Evolutionary conservation across 768 basidiomycete genomes (phyloP).

Genomic region (Pleurotus eryngii): DNA sequence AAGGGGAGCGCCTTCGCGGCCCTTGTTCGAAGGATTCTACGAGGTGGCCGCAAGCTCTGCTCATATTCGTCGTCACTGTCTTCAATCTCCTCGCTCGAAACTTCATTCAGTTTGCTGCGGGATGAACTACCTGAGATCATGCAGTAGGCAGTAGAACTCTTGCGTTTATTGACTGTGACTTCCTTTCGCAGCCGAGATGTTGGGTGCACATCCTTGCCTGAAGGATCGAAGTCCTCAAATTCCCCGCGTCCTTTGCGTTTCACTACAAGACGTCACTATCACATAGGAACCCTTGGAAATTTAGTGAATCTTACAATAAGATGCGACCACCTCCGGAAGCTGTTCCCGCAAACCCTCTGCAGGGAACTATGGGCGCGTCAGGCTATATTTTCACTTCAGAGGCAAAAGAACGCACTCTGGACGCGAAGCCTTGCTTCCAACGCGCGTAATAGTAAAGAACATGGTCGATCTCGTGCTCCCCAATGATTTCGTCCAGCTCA

Average conservation of each 20-base stretch:
- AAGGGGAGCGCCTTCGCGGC: conserved; percentile 48
- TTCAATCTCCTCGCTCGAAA: conserved; percentile 31
- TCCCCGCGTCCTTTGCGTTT: conserved; percentile 42
- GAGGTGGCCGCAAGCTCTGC: conserved; percentile 1
- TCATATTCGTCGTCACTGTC: conserved; percentile 21
- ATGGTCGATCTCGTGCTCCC: conserved; percentile 42
- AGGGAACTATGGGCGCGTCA: conserved; percentile 34
- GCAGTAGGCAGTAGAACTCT: conserved; percentile 16
- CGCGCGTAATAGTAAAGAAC: conserved; percentile 61
- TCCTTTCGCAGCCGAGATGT: conserved; percentile 47
- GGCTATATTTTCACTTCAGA: no score
- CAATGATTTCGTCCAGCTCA: conserved; percentile 49
- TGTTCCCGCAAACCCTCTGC: conserved; percentile 33
- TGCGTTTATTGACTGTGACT: conserved; percentile 27
- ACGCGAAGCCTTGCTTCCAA: conserved; percentile 51
- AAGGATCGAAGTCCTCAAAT: conserved; percentile 58
- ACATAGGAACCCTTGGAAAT: not conserved
- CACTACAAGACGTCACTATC: conserved; percentile 8
- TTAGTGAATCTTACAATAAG: conserved; percentile 46
- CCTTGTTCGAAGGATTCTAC: conserved; percentile 13
- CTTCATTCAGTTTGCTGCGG: conserved; percentile 34
- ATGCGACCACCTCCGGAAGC: conserved; percentile 44
- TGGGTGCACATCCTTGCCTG: conserved; percentile 54
- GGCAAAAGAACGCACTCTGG: conserved; percentile 42
- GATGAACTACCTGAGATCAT: conserved; percentile 17